Evolutionary conservation across 257 asterid species (phyloP).

Genomic region (Craterostigma plantagineum): DNA sequence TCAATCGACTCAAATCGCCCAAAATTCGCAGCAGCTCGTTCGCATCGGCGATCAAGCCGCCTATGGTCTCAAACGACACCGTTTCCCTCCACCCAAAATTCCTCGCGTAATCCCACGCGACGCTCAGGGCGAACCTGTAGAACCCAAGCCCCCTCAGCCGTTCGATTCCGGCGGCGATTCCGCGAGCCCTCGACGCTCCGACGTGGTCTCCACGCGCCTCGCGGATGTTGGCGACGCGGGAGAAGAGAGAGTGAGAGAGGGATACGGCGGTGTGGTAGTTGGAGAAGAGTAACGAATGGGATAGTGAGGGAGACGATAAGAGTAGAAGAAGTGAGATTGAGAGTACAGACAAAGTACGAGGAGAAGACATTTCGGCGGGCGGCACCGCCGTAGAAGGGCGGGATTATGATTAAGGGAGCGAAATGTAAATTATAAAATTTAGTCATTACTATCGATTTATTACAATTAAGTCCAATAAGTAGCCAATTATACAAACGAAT

Average conservation of each 20-base stretch:
- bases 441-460: too few species aligned
- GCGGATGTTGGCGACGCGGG: constrained; percentile 63
- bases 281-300: constrained; percentile 21
- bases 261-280: constrained; percentile 35
- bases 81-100: constrained; percentile 48
- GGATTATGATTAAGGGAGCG: too few species aligned
- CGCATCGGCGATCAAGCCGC: constrained; percentile 32
- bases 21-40: constrained; percentile 29
- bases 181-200: constrained; percentile 46
- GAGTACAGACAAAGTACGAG: too few species aligned
- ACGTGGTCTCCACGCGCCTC: constrained; percentile 50
- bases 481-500: too few species aligned
- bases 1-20: constrained; percentile 23
- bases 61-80: constrained; percentile 20
- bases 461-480: too few species aligned
- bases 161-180: constrained; percentile 28
- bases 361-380: too few species aligned
- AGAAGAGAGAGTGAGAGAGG: constrained; percentile 53
- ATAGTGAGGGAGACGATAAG: constrained; percentile 12
- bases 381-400: too few species aligned
- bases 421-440: too few species aligned
- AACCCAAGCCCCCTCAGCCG: constrained; percentile 38
- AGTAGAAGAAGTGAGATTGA: constrained; percentile 7
- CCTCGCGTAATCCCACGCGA: constrained; percentile 46
- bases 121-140: constrained; percentile 29